Evolutionary conservation across 176 grass and related monocot species (phyloP), one percentile per base, ranked within the genome.

Genomic region (Lolium multiflorum): DNA sequence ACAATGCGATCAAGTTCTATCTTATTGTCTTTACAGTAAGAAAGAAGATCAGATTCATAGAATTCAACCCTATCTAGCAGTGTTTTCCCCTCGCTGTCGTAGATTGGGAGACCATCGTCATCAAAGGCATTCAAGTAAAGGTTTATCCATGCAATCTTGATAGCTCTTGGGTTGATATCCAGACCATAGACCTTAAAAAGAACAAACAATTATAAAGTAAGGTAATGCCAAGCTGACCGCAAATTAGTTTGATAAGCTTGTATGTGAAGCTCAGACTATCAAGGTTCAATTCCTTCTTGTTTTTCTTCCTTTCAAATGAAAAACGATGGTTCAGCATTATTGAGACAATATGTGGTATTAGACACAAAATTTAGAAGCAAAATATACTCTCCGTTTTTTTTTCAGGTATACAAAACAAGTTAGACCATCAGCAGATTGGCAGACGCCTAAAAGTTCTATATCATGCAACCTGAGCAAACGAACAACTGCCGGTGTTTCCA

Each of bases 131-230:
- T 98, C 86, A 98, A 76, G 84, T 93, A 98, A 41, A 98, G 89
- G 57, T 98, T 98, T 88, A 98, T 98, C 96, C 96, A 92, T 37
- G 96, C 94, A 88, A 98, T 91, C 86, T 98, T 98, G 82, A 98
- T 87, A 86, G 96, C 96, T 81, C 96, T 89, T 82, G 96, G 96
- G 87, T 98, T 98, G 87, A 98, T 98, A 92, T 98, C 96, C 54
- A 98, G 76, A 72, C 95, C 95, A 75, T 95, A 98, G 39, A 98
- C 95, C 95, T 98, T 89, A 50, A 56, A 92, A 78, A 71, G 80
- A 83, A n/a, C 37, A 55, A 41, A 79, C 25, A 64, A 75, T 6
- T 7, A 21, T 64, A 25, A 76, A 16, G 51, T 13, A 79, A 57
- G 7, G 2, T 62, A 55, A 65, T 55, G 17, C 16, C 10, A 11